phyloP scores from a whole-genome alignment of 1,284 basidiomycete genomes.

The Phellopilus nigrolimitatus region DNA sequence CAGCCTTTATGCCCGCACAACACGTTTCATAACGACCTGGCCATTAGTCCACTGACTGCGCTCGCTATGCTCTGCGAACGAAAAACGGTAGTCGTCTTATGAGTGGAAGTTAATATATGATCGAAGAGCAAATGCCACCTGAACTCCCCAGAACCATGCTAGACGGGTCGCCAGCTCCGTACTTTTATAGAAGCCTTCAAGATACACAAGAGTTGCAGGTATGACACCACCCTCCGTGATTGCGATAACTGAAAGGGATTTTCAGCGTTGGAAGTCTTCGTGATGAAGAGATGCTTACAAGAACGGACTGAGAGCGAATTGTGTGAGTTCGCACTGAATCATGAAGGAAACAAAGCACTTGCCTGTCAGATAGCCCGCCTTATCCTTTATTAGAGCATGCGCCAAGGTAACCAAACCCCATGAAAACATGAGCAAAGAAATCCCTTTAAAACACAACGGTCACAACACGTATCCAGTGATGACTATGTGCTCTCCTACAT shows the following conservation, averaged over 20 bases:
- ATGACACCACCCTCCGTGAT: slow-evolving; percentile 38
- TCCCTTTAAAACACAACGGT: slow-evolving; percentile 27
- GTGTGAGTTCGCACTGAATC: background rate
- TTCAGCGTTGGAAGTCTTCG: background rate
- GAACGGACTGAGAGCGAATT: slow-evolving; percentile 25
- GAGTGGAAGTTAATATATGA: background rate
- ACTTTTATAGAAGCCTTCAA: slow-evolving; percentile 36
- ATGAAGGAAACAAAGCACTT: background rate
- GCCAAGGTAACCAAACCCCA: slow-evolving; percentile 37
- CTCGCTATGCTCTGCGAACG: slow-evolving; percentile 30
- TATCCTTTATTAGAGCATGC: slow-evolving; percentile 33
- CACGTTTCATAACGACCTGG: too few relatives aligned
- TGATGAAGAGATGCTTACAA: slow-evolving; percentile 28
- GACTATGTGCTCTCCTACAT: slow-evolving; percentile 26
- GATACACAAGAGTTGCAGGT: slow-evolving; percentile 36
- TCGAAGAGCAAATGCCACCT: slow-evolving; percentile 7
- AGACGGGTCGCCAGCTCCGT: slow-evolving; percentile 36
- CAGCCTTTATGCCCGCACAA: too few relatives aligned
- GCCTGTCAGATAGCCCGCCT: slow-evolving; percentile 33
- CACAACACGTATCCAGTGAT: background rate
- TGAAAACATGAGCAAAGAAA: slow-evolving; percentile 35
- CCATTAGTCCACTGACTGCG: slow-evolving; percentile 37
- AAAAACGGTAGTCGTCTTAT: too few relatives aligned
- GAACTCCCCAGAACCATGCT: slow-evolving; percentile 38
- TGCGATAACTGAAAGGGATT: slow-evolving; percentile 29